Evolutionary conservation across 345 rosid genomes (phyloP).

Genomic region (Microthlaspi erraticum): DNA sequence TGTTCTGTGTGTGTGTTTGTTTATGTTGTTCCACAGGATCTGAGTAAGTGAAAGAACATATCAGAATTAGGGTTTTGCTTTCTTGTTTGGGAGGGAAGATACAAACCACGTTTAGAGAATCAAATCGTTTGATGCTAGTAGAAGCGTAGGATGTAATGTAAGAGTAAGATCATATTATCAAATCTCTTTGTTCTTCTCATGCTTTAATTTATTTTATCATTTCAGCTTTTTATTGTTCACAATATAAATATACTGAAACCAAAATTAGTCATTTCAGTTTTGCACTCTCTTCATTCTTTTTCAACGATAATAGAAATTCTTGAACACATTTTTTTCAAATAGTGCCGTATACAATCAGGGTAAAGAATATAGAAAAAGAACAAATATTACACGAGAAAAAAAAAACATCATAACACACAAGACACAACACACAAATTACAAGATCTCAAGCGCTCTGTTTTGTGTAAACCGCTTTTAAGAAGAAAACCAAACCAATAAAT

Average conservation of each 20-base stretch:
- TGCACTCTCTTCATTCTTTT: background rate
- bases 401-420: constrained; percentile 6
- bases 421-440: constrained; percentile 30
- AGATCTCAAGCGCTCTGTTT: constrained; percentile 5
- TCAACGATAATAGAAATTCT: background rate
- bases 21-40: constrained; percentile 27
- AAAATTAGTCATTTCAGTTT: background rate
- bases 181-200: background rate
- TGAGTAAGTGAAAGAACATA: constrained; percentile 34
- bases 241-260: background rate
- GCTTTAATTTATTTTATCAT: background rate
- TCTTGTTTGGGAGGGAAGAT: background rate
- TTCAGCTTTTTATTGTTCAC: background rate
- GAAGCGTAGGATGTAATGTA: constrained; percentile 34
- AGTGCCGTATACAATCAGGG: background rate
- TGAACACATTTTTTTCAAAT: background rate
- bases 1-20: constrained; percentile 31
- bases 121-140: constrained; percentile 30
- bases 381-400: background rate
- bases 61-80: constrained; percentile 13
- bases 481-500: constrained; percentile 21
- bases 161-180: constrained; percentile 26
- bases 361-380: background rate
- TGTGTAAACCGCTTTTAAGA: constrained; percentile 18
- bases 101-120: constrained; percentile 29